Evolutionary conservation across 805 yeast species (phyloP).

Genomic region (Saccharomyces paradoxus): DNA sequence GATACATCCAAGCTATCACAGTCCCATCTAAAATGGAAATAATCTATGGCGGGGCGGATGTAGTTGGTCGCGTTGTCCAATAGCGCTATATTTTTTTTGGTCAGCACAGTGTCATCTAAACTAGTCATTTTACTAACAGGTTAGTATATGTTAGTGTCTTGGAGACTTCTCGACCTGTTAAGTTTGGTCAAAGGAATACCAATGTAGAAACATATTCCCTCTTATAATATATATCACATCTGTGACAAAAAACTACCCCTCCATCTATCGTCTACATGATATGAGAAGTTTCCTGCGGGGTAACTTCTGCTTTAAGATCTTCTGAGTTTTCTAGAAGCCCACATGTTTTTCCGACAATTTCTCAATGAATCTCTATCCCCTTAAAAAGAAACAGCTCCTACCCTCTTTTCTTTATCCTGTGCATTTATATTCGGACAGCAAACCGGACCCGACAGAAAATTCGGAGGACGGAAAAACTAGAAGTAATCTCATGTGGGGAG

Average conservation of each 20-base stretch:
- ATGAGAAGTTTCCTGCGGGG: neutral
- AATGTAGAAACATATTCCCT: neutral
- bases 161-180: neutral
- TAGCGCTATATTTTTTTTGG: slow-evolving; percentile 23
- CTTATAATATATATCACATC: neutral
- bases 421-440: neutral
- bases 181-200: neutral
- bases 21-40: slow-evolving; percentile 20
- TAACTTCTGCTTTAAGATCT: neutral
- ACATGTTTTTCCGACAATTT: neutral
- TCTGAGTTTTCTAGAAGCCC: neutral
- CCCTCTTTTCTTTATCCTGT: neutral
- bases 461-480: neutral
- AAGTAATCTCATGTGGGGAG: neutral
- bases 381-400: neutral
- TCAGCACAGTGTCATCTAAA: slow-evolving; percentile 27
- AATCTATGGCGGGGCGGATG: slow-evolving; percentile 24
- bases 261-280: neutral
- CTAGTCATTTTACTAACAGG: slow-evolving; percentile 14
- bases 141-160: neutral
- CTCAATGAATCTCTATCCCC: neutral
- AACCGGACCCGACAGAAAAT: neutral
- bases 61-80: slow-evolving; percentile 29
- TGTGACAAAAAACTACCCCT: neutral
- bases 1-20: slow-evolving; percentile 10